Evolutionary conservation across 169 alveolate species (phyloP).

Genomic region (Eimeria praecox): DNA sequence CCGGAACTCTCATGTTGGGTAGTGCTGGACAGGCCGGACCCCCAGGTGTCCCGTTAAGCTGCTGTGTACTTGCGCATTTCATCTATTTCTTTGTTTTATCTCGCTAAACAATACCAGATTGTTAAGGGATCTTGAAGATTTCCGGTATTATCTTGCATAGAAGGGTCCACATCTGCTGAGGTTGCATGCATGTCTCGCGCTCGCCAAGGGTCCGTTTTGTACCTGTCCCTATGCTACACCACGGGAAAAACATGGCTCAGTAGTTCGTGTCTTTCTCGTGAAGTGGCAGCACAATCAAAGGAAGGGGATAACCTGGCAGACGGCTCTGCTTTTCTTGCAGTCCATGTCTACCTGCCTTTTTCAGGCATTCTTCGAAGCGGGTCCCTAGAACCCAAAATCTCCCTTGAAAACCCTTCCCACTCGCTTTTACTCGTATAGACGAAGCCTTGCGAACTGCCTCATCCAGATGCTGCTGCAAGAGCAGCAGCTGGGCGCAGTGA

Average conservation of each 20-base stretch:
- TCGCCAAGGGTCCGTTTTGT: constrained; percentile 6
- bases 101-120: neutral
- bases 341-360: neutral
- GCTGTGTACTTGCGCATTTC: neutral
- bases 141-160: neutral
- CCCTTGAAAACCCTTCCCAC: neutral
- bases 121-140: neutral
- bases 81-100: neutral
- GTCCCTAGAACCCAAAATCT: neutral
- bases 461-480: constrained; percentile 9
- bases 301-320: neutral
- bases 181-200: constrained; percentile 60
- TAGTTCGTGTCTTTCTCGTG: neutral
- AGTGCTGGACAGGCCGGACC: constrained; percentile 66
- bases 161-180: constrained; percentile 10
- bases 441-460: neutral
- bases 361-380: neutral
- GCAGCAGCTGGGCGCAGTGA: constrained; percentile 57
- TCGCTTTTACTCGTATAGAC: neutral
- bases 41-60: constrained; percentile 10
- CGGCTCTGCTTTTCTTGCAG: neutral
- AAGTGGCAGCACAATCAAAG: neutral
- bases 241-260: neutral
- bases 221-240: neutral
- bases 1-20: neutral